Conservation (phyloP, 768 basidiomycete genomes). For the Panus rudis region DNA sequence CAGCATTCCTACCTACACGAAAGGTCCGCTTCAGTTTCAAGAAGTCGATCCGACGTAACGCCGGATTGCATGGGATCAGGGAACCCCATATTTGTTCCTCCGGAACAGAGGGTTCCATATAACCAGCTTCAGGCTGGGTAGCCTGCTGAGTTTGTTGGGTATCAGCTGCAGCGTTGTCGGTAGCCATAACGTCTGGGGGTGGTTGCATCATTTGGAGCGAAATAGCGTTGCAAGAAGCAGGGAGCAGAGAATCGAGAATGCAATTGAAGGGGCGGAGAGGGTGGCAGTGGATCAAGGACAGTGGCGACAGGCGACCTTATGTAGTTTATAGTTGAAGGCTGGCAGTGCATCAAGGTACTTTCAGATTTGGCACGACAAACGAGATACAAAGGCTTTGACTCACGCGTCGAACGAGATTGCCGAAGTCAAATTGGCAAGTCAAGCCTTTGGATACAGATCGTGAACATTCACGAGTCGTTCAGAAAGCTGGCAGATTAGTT, state of each 20-base stretch:
- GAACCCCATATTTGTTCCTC: constrained; percentile 54
- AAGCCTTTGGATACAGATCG: no score
- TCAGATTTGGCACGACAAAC: no score
- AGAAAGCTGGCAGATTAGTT: no score
- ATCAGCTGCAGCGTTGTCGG: constrained; percentile 17
- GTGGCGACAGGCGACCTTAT: no score
- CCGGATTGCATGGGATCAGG: constrained; percentile 54
- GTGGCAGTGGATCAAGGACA: no score
- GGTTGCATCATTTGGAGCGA: neutral
- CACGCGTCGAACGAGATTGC: no score
- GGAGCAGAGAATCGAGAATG: neutral
- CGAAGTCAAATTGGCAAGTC: no score
- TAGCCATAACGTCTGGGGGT: constrained; percentile 4
- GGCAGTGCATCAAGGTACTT: no score
- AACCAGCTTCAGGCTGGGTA: constrained; percentile 31
- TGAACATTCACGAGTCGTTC: no score
- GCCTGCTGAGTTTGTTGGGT: constrained; percentile 35
- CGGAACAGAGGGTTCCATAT: constrained; percentile 4
- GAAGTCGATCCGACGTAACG: constrained; percentile 53
- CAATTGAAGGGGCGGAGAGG: no score
- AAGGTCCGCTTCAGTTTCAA: constrained; percentile 44
- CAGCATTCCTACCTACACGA: constrained; percentile 46
- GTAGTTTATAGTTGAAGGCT: no score
- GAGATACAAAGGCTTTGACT: no score
- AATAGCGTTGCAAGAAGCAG: neutral